Percentiles rank a stretch among this genome's conserved stretches.
Evolutionary conservation across 2,329 filamentous ascomycete species (phyloP).

Genomic region (Conoideocrella luteorostrata): DNA sequence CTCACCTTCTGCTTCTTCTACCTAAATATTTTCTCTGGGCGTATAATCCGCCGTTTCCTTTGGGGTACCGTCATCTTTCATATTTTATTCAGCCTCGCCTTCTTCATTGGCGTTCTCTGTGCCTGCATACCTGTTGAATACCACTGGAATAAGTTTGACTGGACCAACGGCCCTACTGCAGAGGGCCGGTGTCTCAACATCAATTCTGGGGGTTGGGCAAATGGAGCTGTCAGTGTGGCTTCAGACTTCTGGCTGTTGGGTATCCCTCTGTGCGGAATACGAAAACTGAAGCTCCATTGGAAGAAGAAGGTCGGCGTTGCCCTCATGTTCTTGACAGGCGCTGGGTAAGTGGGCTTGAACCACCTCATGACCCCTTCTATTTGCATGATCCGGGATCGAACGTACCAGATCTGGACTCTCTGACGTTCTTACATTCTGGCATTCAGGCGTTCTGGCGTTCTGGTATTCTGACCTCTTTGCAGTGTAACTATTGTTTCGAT

Average conservation of each 20-base stretch:
- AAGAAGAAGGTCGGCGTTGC: conserved; percentile 37
- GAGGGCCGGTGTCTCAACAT: conserved; percentile 39
- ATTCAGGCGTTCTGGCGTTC: no score
- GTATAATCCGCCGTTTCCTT: conserved; percentile 27
- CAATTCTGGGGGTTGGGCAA: conserved; percentile 39
- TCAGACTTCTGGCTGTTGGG: conserved; percentile 41
- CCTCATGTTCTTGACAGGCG: conserved; percentile 38
- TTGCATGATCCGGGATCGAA: no score
- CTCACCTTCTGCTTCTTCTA: conserved; percentile 44
- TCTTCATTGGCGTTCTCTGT: conserved; percentile 22
- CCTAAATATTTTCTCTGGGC: conserved; percentile 39
- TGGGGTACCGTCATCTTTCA: conserved; percentile 20
- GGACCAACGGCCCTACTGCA: conserved; percentile 14
- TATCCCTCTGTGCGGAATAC: conserved; percentile 36
- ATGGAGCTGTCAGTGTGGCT: conserved; percentile 38
- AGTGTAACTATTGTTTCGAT: conserved; percentile 26
- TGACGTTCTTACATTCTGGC: no score
- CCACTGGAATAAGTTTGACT: conserved; percentile 41
- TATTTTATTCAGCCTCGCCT: neutral
- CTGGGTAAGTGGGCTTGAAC: conserved; percentile 19
- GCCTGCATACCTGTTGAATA: conserved; percentile 33
- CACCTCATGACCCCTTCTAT: neutral
- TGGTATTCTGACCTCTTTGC: neutral
- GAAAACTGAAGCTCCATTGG: conserved; percentile 29
- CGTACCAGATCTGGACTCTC: no score